Base-by-base conservation (phyloP, 169 alveolate species). In the Blepharisma undulans region DNA sequence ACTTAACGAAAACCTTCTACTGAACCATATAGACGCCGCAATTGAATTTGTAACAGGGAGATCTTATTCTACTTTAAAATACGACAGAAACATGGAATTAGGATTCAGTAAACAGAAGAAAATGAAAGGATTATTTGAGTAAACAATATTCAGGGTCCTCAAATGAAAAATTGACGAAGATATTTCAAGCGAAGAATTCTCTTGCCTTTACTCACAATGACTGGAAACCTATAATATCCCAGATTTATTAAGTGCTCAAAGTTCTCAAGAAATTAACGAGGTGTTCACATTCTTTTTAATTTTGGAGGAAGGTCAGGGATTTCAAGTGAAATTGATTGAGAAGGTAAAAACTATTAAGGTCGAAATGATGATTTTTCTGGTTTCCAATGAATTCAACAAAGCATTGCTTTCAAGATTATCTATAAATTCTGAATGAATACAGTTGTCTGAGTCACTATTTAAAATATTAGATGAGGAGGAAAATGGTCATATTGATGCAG, bases 111-210 rank as follows among this genome's bases (percentile, higher is more conserved):
- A 72, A 25, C 84, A 86, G 30, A 86, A 72, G 72, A 86, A 86
- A 36, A 86, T 86, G 91, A 60, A 72, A 86, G 91, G 84, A 1
- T 36, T 86, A 21, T 36, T 60, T 6, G 76, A 86, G 91, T 86
- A 86, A 60, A 14, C 72, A 10, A 25, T 86, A 86, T 22, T 0
- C 71, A 86, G 91, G 8, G 30, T 86, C 72, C 66, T 86, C n/a
- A 86, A 71, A 85, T 86, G 91, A 48, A 18, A 27, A 61, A 25
- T 72, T 71, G 48, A 27, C 25, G 27, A 25, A n/a, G 29, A 86
- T 18, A 72, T 86, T 32, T 61, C 91, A 7, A 25, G 22, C 25
- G 91, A 86, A 71, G 91, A 86, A 85, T 86, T 86, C 25, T 22
- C 48, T 29, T 60, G 66, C n/a, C 34, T 86, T 19, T 86, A 86